Percentiles rank a stretch among this genome's conserved stretches.
phyloP scores from a whole-genome alignment of 345 rosid genomes.

The Melaleuca alternifolia region DNA sequence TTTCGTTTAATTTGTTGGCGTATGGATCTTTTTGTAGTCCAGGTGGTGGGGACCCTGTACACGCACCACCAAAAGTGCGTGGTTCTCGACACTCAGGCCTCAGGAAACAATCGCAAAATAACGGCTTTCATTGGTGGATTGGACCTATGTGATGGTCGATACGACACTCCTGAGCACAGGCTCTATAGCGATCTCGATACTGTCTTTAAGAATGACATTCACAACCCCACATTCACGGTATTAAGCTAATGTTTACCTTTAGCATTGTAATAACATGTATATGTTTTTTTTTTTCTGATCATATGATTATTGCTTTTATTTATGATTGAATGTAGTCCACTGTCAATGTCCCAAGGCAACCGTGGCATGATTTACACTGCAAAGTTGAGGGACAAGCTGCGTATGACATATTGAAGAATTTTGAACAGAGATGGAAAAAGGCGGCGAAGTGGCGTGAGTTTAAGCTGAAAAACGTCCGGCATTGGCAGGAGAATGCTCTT shows the following conservation, averaged over 20 bases:
- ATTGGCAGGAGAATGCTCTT: constrained; percentile 47
- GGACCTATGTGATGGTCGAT: constrained; percentile 71
- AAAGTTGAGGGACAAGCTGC: constrained; percentile 76
- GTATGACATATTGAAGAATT: constrained; percentile 48
- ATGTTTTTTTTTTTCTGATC: background rate
- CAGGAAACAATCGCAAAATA: constrained; percentile 48
- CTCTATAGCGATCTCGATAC: constrained; percentile 40
- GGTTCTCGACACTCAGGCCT: constrained; percentile 45
- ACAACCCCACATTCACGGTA: constrained; percentile 59
- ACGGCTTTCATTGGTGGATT: constrained; percentile 63
- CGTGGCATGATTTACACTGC: constrained; percentile 79
- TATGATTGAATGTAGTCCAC: constrained; percentile 14
- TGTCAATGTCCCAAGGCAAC: constrained; percentile 53
- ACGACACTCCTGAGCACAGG: constrained; percentile 72
- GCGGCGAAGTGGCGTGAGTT: constrained; percentile 43
- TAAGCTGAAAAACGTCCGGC: constrained; percentile 36
- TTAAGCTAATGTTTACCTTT: background rate
- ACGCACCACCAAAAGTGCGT: constrained; percentile 74
- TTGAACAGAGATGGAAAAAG: constrained; percentile 63
- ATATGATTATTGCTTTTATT: background rate
- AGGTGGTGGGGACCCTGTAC: constrained; percentile 74
- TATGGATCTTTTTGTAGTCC: constrained; percentile 27
- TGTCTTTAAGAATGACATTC: constrained; percentile 39
- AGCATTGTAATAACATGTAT: background rate
- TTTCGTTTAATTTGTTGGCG: background rate